phyloP scores from a whole-genome alignment of 2,329 filamentous ascomycete genomes.

The Fusarium sp. region DNA sequence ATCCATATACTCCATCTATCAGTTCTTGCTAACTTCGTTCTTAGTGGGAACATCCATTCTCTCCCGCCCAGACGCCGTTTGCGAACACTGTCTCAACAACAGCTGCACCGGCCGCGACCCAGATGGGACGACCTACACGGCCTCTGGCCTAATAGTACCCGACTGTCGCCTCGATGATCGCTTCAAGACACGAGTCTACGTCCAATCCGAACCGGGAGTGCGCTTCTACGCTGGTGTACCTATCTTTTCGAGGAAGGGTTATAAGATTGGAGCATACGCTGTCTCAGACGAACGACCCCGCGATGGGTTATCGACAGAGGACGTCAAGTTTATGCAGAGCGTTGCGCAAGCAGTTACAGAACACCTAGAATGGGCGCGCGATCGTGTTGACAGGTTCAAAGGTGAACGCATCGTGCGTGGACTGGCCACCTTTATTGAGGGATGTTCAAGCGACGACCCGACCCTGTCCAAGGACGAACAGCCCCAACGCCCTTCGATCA shows the following conservation, averaged over 20 bases:
- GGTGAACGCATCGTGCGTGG: slow-evolving; percentile 67
- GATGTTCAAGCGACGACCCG: slow-evolving; percentile 53
- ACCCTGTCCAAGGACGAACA: slow-evolving; percentile 21
- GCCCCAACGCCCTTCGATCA: slow-evolving; percentile 8
- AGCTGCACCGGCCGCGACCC: slow-evolving; percentile 45
- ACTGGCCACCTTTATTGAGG: slow-evolving; percentile 66
- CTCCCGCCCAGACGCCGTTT: slow-evolving; percentile 51
- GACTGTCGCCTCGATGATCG: slow-evolving; percentile 51
- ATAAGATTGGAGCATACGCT: slow-evolving; percentile 71
- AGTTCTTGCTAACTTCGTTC: slow-evolving; percentile 1
- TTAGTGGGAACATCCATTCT: slow-evolving; percentile 48
- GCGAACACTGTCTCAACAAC: slow-evolving; percentile 47
- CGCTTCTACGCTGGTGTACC: slow-evolving; percentile 64
- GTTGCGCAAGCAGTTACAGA: slow-evolving; percentile 69
- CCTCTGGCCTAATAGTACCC: slow-evolving; percentile 48
- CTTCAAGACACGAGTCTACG: slow-evolving; percentile 51
- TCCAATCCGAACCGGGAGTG: slow-evolving; percentile 49
- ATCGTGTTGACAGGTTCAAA: slow-evolving; percentile 63
- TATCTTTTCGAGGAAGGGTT: slow-evolving; percentile 65
- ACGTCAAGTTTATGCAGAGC: slow-evolving; percentile 67
- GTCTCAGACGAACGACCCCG: slow-evolving; percentile 70
- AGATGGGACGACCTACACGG: slow-evolving; percentile 45
- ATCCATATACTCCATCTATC: neutral
- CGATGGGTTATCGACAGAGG: slow-evolving; percentile 60
- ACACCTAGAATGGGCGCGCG: slow-evolving; percentile 69